Conservation (phyloP, 2,329 filamentous ascomycete genomes). For the Colletotrichum melonis region DNA sequence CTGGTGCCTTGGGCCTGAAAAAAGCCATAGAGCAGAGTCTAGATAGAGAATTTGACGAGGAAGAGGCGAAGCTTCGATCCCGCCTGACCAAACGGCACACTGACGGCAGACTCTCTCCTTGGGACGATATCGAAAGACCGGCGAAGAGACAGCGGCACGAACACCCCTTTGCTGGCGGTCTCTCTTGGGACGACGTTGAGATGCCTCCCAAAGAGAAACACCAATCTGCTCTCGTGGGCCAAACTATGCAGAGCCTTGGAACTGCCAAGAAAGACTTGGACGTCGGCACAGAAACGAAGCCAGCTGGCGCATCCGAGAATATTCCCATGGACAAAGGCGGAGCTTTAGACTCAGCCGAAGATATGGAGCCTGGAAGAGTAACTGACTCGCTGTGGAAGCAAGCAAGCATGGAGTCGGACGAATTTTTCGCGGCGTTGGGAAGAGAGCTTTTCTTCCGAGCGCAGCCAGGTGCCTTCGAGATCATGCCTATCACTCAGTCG, state of each 20-base stretch:
- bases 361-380: no score
- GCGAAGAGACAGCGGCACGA: constrained; percentile 7
- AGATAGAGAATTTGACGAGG: neutral
- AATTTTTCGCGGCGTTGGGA: constrained; percentile 6
- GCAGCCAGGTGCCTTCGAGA: no score
- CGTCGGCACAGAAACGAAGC: neutral
- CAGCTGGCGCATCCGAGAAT: neutral
- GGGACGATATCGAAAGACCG: constrained; percentile 38
- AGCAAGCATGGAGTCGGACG: neutral
- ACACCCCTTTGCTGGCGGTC: neutral
- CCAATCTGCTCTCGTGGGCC: neutral
- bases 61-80: neutral
- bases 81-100: neutral
- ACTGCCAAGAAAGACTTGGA: neutral
- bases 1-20: neutral
- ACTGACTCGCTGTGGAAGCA: neutral
- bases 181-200: constrained; percentile 12
- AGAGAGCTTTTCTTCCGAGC: neutral
- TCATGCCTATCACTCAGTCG: neutral
- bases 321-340: neutral
- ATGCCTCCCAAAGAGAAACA: neutral
- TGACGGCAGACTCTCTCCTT: constrained; percentile 42
- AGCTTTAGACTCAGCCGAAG: neutral
- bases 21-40: neutral
- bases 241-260: neutral